A percentile compares a stretch with the other conserved stretches of the same genome.
These are phyloP conservation scores for Colletotrichum theobromicola DNA, from an alignment of 2,329 filamentous ascomycete species.

Conservation along the genomic window DNA sequence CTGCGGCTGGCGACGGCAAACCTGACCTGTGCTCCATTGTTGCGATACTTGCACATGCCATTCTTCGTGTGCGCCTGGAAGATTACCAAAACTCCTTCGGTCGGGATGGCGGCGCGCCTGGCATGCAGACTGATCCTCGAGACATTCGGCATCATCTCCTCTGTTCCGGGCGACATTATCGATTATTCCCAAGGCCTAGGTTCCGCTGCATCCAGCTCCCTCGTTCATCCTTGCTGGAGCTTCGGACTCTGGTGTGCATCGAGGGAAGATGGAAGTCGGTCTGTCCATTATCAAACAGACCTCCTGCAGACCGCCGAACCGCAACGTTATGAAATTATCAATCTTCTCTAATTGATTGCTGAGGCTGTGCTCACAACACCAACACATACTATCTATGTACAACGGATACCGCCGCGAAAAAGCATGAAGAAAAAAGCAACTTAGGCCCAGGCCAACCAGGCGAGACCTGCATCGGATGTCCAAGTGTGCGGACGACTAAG, in stretches of 20 bases:
- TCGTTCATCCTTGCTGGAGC: neutral
- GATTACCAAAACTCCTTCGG: neutral
- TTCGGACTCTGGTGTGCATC: neutral
- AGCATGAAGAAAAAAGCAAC: neutral
- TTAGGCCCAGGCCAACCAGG: neutral
- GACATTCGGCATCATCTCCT: constrained; percentile 4
- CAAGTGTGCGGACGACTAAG: constrained; percentile 3
- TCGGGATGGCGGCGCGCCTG: neutral
- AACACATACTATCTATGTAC: no score
- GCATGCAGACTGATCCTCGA: neutral
- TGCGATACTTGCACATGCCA: neutral
- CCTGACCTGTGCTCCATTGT: neutral
- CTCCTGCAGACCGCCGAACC: neutral
- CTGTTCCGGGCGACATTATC: neutral
- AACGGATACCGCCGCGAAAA: no score
- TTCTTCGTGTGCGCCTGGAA: neutral
- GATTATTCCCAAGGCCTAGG: neutral
- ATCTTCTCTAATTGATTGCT: neutral
- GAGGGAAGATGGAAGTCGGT: neutral
- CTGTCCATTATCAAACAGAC: neutral
- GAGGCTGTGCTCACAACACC: constrained; percentile 13
- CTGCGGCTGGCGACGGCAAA: neutral
- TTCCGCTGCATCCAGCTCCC: neutral
- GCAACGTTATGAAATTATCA: neutral
- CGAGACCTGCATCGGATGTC: neutral